Conservation (phyloP, 78 protist genomes). For the Dictyostelium firmibasis region DNA sequence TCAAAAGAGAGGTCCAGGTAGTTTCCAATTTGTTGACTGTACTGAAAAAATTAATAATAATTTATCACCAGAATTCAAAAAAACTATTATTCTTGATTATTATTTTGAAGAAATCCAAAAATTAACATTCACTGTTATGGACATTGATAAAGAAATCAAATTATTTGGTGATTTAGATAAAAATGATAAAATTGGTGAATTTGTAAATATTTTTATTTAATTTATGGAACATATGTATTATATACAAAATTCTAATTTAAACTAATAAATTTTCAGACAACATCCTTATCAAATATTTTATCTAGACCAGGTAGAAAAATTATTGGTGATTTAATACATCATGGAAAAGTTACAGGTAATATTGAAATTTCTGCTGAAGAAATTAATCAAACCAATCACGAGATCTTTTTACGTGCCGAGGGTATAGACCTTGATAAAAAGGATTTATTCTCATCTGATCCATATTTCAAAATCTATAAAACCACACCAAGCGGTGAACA, state of each 20-base stretch:
- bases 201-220: too few relatives aligned
- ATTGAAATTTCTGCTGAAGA: slow-evolving; percentile 4
- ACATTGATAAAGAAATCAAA: slow-evolving; percentile 45
- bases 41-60: slow-evolving; percentile 69
- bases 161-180: not conserved
- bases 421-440: not conserved
- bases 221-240: too few relatives aligned
- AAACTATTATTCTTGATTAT: slow-evolving; percentile 47
- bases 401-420: not conserved
- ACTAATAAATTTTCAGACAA: not conserved
- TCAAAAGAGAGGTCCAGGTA: not conserved
- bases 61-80: slow-evolving; percentile 52
- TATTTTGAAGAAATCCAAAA: slow-evolving; percentile 77
- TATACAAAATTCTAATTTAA: too few relatives aligned
- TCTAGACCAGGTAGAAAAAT: not conserved
- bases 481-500: not conserved
- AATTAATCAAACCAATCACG: not conserved
- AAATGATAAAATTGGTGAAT: slow-evolving; percentile 65
- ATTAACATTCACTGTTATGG: slow-evolving; percentile 22
- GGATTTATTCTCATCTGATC: slow-evolving; percentile 58
- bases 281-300: slow-evolving; percentile 12
- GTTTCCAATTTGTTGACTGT: not conserved
- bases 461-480: slow-evolving; percentile 45
- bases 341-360: not conserved
- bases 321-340: not conserved